These are phyloP conservation scores for Helichrysum umbraculigerum DNA, from an alignment of 129 eudicot genomes.

Conservation along the genomic window DNA sequence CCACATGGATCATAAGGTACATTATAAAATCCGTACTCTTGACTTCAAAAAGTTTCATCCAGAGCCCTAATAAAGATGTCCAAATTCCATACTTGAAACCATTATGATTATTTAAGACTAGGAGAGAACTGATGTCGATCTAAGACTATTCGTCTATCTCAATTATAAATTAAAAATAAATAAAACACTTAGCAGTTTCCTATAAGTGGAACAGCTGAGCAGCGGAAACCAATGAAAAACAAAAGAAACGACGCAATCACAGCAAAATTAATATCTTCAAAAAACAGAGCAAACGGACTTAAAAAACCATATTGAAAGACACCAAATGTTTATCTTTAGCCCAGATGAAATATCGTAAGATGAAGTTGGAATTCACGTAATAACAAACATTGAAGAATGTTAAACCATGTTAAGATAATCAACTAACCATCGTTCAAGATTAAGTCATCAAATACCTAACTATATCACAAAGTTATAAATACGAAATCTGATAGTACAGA, in stretches of 20 bases:
- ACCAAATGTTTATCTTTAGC: background rate
- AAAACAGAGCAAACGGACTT: background rate
- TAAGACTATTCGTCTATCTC: background rate
- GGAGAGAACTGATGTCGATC: background rate
- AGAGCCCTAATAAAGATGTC: slow-evolving; percentile 1
- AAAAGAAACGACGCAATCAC: too few relatives aligned
- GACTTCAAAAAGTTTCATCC: background rate
- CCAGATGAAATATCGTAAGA: background rate
- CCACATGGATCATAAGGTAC: background rate
- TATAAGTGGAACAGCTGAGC: background rate
- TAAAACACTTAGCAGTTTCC: background rate
- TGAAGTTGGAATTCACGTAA: background rate
- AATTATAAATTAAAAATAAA: background rate
- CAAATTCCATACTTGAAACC: background rate
- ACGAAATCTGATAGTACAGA: background rate
- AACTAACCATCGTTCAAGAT: slow-evolving; percentile 2
- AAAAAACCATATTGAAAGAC: background rate
- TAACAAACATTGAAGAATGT: slow-evolving; percentile 1
- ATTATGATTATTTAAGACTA: background rate
- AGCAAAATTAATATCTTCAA: background rate
- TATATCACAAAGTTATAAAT: background rate
- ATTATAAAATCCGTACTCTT: background rate
- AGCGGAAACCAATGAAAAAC: slow-evolving; percentile 2
- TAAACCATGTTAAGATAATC: background rate
- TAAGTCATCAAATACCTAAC: background rate